Conservation (phyloP, 2,329 filamentous ascomycete genomes). For the Plenodomus tracheiphilus region DNA sequence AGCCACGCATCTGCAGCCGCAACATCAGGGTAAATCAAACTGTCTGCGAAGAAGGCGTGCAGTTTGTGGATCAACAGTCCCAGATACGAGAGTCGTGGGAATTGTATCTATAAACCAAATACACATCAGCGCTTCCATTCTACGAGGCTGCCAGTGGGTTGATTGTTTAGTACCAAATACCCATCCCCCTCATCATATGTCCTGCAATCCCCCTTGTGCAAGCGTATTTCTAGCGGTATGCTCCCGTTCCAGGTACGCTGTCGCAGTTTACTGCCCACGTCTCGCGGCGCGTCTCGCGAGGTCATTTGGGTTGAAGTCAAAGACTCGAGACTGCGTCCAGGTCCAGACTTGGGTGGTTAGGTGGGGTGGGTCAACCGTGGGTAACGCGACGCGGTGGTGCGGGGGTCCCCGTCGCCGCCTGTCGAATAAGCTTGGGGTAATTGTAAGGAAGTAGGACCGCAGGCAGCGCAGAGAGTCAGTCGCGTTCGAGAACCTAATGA, state of each 20-base stretch:
- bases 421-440: background rate
- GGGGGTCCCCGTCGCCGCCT: no score
- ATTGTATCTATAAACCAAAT: slow-evolving; percentile 57
- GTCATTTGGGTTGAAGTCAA: slow-evolving; percentile 4
- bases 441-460: slow-evolving; percentile 1
- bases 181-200: slow-evolving; percentile 63
- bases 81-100: slow-evolving; percentile 69
- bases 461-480: no score
- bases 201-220: slow-evolving; percentile 63
- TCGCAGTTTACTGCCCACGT: slow-evolving; percentile 48
- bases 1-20: slow-evolving; percentile 62
- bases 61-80: slow-evolving; percentile 66
- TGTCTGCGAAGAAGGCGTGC: slow-evolving; percentile 63
- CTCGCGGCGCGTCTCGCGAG: slow-evolving; percentile 18
- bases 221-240: slow-evolving; percentile 62
- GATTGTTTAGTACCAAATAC: slow-evolving; percentile 55
- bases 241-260: slow-evolving; percentile 62
- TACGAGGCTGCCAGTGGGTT: slow-evolving; percentile 3
- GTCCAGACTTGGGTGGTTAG: background rate
- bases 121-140: slow-evolving; percentile 2
- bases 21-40: slow-evolving; percentile 61
- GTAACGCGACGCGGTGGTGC: no score
- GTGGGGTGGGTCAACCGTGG: no score
- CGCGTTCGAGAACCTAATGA: no score
- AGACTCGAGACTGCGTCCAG: background rate